Percentiles rank a stretch among this genome's conserved stretches.
Evolutionary conservation across 441 rosid genomes (phyloP).

Genomic region (Pelargonium myrrhifolium): DNA sequence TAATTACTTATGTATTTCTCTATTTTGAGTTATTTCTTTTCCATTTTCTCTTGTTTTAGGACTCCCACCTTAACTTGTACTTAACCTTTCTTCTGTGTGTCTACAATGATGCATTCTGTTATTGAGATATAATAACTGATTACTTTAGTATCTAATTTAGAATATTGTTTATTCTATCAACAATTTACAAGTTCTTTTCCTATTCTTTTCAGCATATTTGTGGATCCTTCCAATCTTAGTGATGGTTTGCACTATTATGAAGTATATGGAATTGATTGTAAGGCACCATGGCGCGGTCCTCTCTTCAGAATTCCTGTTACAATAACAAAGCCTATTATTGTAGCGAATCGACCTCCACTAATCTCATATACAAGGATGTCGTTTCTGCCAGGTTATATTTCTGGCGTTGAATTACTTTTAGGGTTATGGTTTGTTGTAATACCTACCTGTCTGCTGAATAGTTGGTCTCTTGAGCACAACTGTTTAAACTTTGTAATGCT

Average conservation of each 20-base stretch:
- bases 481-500: no score
- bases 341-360: slow-evolving; percentile 58
- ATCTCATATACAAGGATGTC: slow-evolving; percentile 71
- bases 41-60: not conserved
- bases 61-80: not conserved
- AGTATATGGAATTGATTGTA: slow-evolving; percentile 91
- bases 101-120: not conserved
- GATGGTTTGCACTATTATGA: slow-evolving; percentile 88
- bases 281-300: slow-evolving; percentile 91
- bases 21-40: not conserved
- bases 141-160: slow-evolving; percentile 11
- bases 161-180: slow-evolving; percentile 12
- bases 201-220: slow-evolving; percentile 65
- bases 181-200: slow-evolving; percentile 13
- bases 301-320: slow-evolving; percentile 86
- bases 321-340: slow-evolving; percentile 67
- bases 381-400: slow-evolving; percentile 68
- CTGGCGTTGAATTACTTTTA: not conserved
- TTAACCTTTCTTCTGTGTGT: not conserved
- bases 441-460: not conserved
- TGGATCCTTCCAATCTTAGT: slow-evolving; percentile 81
- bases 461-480: not conserved
- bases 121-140: not conserved
- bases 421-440: slow-evolving; percentile 3
- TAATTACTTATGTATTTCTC: slow-evolving; percentile 3